Evolutionary conservation across 139 green algal species (phyloP), one percentile per base, ranked within the genome.

Genomic region (Tetradesmus lagerheimii): DNA sequence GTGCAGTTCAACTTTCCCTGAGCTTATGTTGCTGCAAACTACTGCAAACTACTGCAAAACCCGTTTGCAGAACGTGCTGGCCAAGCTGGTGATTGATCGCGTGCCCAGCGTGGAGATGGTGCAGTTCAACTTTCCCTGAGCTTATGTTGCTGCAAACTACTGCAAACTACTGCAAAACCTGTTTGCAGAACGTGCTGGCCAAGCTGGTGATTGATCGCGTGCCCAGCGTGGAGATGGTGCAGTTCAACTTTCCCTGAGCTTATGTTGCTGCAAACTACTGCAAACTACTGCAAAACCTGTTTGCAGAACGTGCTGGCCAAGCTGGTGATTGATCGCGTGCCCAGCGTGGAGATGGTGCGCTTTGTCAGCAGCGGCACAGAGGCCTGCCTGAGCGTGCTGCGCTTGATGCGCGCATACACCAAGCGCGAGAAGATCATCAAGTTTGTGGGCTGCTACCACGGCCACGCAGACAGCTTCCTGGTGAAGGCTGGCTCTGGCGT

Each of bases 21-120:
- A 11, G 25, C 50, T 27, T 57, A 9, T 57, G 45, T 57, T n/a
- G n/a, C n/a, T n/a, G n/a, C n/a, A n/a, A n/a, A n/a, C n/a, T n/a
- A n/a, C n/a, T 12, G 14, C 45, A n/a, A n/a, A n/a, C n/a, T n/a
- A n/a, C 45, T 18, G 11, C 45, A 57, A 57, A 18, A 57, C 45
- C 45, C 45, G 11, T 57, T 12, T 78, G 23, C 94, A 98, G 96
- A 99, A 99, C 91, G 93, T 95, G 74, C 94, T 99, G 74, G 98
- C 97, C 62, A 97, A 99, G 95, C 95, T 97, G 93, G 98, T 99
- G 20, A 99, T 99, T 91, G 98, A 97, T 14, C 94, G 95, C 81
- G 98, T 99, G 80, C 98, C n/a, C n/a, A n/a, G n/a, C n/a, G n/a
- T n/a, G n/a, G n/a, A 99, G 96, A 99, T 99, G 98, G 98, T 99